Conservation (phyloP, 352 stramenopile genomes). For the Thalassiosira hispida region DNA sequence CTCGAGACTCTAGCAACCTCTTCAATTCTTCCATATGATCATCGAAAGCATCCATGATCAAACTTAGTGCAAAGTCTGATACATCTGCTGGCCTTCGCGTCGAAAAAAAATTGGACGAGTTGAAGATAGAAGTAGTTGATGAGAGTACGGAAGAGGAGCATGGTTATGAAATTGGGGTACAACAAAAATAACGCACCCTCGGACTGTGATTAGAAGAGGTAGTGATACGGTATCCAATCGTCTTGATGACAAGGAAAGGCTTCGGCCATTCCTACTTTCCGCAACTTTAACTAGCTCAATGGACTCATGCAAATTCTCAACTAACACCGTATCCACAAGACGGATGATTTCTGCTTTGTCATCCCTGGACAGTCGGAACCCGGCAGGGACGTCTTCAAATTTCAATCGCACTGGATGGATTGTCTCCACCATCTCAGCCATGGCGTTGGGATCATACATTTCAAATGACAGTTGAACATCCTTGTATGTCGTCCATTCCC, state of each 20-base stretch:
- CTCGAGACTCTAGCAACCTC: not conserved
- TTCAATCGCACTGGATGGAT: not conserved
- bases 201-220: not conserved
- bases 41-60: not conserved
- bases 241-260: too few species aligned
- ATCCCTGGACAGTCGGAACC: not conserved
- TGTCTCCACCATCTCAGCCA: not conserved
- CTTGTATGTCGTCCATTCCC: not conserved
- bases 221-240: not conserved
- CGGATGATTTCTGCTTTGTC: not conserved
- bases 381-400: not conserved
- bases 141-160: too few species aligned
- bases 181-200: too few species aligned
- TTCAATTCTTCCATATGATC: not conserved
- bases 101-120: too few species aligned
- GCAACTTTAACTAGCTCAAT: not conserved
- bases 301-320: not conserved
- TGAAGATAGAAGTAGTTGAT: too few species aligned
- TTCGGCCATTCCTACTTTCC: too few species aligned
- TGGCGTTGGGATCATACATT: not conserved
- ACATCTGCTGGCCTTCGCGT: not conserved
- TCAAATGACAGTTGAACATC: not conserved
- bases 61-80: not conserved
- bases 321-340: constrained; percentile 8
- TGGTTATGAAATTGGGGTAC: too few species aligned